phyloP scores from a whole-genome alignment of 805 yeast genomes.

The Candida hispaniensis region DNA sequence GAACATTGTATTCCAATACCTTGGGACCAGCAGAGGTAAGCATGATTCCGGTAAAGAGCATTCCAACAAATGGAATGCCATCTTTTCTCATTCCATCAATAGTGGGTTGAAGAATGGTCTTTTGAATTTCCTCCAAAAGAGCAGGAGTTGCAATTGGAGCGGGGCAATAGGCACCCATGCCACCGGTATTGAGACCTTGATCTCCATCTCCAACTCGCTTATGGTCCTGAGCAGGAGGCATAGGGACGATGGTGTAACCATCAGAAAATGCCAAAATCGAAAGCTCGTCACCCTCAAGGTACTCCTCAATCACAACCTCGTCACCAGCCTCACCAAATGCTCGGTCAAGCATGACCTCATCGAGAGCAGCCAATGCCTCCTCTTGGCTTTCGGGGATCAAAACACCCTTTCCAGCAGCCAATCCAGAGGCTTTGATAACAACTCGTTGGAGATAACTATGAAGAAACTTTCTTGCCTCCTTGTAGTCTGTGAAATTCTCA shows the following conservation, averaged over 20 bases:
- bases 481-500: conserved; percentile 67
- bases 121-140: conserved; percentile 58
- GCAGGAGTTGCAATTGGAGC: conserved; percentile 87
- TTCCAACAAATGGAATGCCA: conserved; percentile 91
- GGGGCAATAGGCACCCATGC: conserved; percentile 99
- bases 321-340: conserved; percentile 92
- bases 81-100: conserved; percentile 94
- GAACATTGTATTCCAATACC: conserved; percentile 91
- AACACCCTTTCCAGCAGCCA: conserved; percentile 99
- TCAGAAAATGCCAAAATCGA: conserved; percentile 86
- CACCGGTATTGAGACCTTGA: conserved; percentile 93
- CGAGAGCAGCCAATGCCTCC: conserved; percentile 77
- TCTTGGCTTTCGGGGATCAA: conserved; percentile 73
- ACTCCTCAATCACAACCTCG: conserved; percentile 91
- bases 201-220: conserved; percentile 92
- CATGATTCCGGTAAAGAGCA: conserved; percentile 91
- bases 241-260: conserved; percentile 80
- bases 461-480: conserved; percentile 64
- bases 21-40: conserved; percentile 82
- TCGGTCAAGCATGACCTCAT: conserved; percentile 79
- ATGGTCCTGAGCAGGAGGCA: conserved; percentile 98
- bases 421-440: conserved; percentile 93
- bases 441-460: conserved; percentile 56
- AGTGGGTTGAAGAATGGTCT: conserved; percentile 75
- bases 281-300: conserved; percentile 91